Conservation (phyloP, 176 grass and related monocot species). For the Urochloa ruziziensis region DNA sequence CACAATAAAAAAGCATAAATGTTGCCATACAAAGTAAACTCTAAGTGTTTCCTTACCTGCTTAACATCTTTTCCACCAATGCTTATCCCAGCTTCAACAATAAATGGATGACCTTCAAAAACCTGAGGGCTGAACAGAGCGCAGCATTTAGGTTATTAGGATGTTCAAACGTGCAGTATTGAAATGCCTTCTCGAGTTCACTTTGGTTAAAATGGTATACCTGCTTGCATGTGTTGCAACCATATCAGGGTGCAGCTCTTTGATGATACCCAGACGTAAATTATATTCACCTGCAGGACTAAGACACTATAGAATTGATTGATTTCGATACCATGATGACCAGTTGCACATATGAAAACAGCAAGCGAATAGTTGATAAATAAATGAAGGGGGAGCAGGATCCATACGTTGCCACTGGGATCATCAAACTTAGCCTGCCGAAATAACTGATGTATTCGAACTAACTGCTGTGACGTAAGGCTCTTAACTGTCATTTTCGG, state of each 20-base stretch:
- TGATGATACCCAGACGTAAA: slow-evolving; percentile 94
- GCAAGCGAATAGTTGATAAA: neutral
- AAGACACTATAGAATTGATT: slow-evolving; percentile 77
- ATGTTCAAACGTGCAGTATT: slow-evolving; percentile 13
- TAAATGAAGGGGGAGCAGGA: slow-evolving; percentile 25
- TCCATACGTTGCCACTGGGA: slow-evolving; percentile 85
- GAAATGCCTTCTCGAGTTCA: neutral
- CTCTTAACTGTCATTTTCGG: slow-evolving; percentile 74
- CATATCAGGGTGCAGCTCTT: slow-evolving; percentile 94
- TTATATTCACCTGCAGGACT: slow-evolving; percentile 99
- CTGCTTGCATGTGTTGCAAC: slow-evolving; percentile 96
- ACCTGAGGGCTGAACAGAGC: slow-evolving; percentile 71
- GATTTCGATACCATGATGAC: slow-evolving; percentile 25
- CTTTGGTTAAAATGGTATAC: slow-evolving; percentile 36
- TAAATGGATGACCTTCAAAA: slow-evolving; percentile 99
- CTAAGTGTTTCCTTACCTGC: slow-evolving; percentile 51
- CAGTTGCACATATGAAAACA: slow-evolving; percentile 30
- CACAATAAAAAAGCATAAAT: neutral
- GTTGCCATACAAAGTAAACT: neutral
- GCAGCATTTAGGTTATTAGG: slow-evolving; percentile 6
- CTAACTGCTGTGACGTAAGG: slow-evolving; percentile 79
- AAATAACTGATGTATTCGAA: slow-evolving; percentile 95
- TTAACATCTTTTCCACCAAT: slow-evolving; percentile 96
- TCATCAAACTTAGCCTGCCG: slow-evolving; percentile 98
- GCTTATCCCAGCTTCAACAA: slow-evolving; percentile 98